Base-by-base conservation (phyloP, 768 basidiomycete species). In the Naganishia onofrii region DNA sequence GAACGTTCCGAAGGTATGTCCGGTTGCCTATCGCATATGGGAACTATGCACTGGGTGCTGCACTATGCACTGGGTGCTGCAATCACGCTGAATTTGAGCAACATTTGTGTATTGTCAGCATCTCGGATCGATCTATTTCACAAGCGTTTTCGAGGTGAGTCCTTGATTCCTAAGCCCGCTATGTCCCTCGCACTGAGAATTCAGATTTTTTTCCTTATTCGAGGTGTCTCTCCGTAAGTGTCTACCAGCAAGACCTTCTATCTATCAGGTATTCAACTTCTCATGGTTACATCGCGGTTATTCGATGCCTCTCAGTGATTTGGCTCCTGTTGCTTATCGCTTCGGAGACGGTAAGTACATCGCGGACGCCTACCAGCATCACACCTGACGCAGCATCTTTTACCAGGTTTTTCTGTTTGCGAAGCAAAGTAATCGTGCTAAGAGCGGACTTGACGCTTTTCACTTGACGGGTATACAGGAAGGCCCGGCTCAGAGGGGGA, bases 61-160 rank as follows among this genome's bases (percentile, higher is more conserved):
- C 19, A 13, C 28, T 13, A 57, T 34, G 32, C 23, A 55, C 56
- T 57, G 29, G 29, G 8, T 10, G 28, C 32, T 32, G 53, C 4
- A n/a, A 23, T 3, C n/a, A 54, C 13, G 53, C 53, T 54, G 53
- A 31, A 4, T 8, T 17, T 32, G 28, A 29, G 29, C 54, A 29
- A 4, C 8, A 34, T 34, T 5, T 42, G 13, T 28, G 12, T 29
- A 21, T 31, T 26, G 6, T 42, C 17, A 63, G 60, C 60, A 63
- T 44, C 38, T 63, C 60, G 60, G 60, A 7, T 63, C 60, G 4
- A 63, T 63, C 38, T 63, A 63, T n/a, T 63, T 63, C 38, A 44
- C 60, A 3, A 63, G 60, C 26, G 60, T 63, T 12, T 63, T 46
- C 42, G 23, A 63, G 38, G 60, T 63, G 28, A n/a, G 60, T 6